Conservation (phyloP, 1,139 yeast genomes). For the Nadsonia starkeyi-henricii region DNA sequence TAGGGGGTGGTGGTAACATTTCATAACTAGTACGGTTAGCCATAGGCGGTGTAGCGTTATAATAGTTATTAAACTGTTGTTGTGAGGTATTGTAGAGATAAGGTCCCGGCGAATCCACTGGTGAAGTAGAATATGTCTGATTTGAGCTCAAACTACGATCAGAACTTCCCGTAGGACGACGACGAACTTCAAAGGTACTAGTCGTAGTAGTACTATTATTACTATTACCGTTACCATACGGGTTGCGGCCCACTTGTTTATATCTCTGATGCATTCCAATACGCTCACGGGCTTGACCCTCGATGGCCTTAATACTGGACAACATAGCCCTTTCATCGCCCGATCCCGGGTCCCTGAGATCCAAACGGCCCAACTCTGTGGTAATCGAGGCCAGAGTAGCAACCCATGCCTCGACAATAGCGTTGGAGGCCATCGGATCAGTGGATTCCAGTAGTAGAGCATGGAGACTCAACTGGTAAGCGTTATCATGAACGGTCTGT, state of each 20-base stretch:
- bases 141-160: no score
- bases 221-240: conserved; percentile 4
- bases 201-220: conserved; percentile 4
- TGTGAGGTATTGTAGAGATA: no score
- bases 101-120: no score
- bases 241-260: conserved; percentile 12
- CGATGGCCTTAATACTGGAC: conserved; percentile 23
- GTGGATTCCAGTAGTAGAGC: conserved; percentile 23
- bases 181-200: conserved; percentile 1
- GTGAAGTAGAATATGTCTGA: not conserved
- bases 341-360: conserved; percentile 16
- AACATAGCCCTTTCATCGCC: conserved; percentile 22
- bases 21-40: no score
- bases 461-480: conserved; percentile 24
- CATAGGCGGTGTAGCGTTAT: no score
- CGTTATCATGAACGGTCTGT: conserved; percentile 24
- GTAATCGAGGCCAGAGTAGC: conserved; percentile 19
- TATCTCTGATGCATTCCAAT: conserved; percentile 19
- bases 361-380: conserved; percentile 17
- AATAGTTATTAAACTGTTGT: no score
- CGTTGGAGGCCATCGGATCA: conserved; percentile 17
- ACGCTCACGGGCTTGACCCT: conserved; percentile 25
- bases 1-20: no score
- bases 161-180: not conserved
- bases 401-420: conserved; percentile 22